Base-by-base conservation (phyloP, 2,329 filamentous ascomycete species). In the Falciphora oryzae region DNA sequence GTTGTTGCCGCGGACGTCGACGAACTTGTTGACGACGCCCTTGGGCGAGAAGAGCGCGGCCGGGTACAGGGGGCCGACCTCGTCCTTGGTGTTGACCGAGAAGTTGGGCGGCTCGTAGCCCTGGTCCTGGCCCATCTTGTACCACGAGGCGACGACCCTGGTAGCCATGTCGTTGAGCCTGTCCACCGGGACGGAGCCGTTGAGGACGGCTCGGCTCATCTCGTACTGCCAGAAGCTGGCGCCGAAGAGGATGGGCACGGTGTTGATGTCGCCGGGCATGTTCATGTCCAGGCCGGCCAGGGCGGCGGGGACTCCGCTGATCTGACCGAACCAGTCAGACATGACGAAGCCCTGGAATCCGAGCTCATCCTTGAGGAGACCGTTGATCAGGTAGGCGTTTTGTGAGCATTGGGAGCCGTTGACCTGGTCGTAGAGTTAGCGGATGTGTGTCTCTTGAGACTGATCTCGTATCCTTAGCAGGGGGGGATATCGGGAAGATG, bases 331-430 rank as follows among this genome's bases (percentile, higher is more conserved):
- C 89, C 91, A 95, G 74, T 96, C 91, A n/a, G 83, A 86, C 84
- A 91, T 87, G 65, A 94, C 83, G 70, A 92, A 92, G 0, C 91
- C 91, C 69, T 92, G 89, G 77, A 94, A 94, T 57, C 90, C 90
- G 0, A 94, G 81, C 75, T 95, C 91, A 11, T 84, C 83, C 78
- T 95, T 95, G 69, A 95, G 80, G 2, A 95, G 77, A 59, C 87
- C 86, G 72, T 95, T 95, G 69, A 92, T 77, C 13, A 89, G 76
- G 71, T 90, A 88, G 35, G 88, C 89, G 78, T 95, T 95, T 71
- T 94, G 89, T 76, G 92, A 95, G 27, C 77, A 83, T 69, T 92
- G 92, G 10, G 87, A 91, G 75, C 92, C 92, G 79, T 96, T 96
- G 75, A 93, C 74, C 73, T 91, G 88, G 71, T n/a, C 29, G 38